Base-by-base conservation (phyloP, 495 filamentous ascomycete genomes). In the Neurospora hispaniola region DNA sequence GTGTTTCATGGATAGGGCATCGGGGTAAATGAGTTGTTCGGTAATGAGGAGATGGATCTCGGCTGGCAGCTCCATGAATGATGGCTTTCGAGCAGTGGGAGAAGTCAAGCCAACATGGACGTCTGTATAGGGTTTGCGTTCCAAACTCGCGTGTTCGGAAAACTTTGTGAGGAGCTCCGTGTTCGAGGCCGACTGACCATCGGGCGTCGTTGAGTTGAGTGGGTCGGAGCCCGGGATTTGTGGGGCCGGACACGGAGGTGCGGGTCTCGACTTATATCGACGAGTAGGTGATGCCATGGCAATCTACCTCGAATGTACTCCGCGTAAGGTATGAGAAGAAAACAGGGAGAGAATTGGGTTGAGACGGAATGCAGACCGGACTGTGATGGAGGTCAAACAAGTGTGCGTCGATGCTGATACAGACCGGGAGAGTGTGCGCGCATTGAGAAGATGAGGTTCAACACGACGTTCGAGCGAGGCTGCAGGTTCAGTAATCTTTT, bases 1-100 rank as follows among this genome's bases (percentile, higher is more conserved):
- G 77, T 91, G 89, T 74, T 91, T 91, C 27, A 92, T 81, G 1
- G 78, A 90, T 40, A 85, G 82, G 2, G 87, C 86, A 73, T 89
- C 87, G 1, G 88, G 88, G 72, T 89, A 89, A 27, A 81, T 85
- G 71, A 89, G 87, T 69, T 86, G 79, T 11, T 76, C 74, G 43
- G 81, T 75, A 71, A 90, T 86, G 39, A 86, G 79, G 20, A 86
- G 77, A 74, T 91, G 90, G 39, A 92, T 85, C 76, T 92, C 90
- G 31, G 88, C 83, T 3, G 90, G 90, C 11, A 92, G 84, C 1
- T 70, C 74, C 10, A 71, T 16, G 39, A 76, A 46, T 23, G 72
- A 72, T 40, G 43, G 23, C 27, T 66, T 66, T 9, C 5, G 27
- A 6, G 31, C 27, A 18, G 7, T 9, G 14, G 8, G 14, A 66